A percentile compares a stretch with the other conserved stretches of the same genome.
phyloP scores from a whole-genome alignment of 2,329 filamentous ascomycete genomes.

The Aspergillus glaucus region DNA sequence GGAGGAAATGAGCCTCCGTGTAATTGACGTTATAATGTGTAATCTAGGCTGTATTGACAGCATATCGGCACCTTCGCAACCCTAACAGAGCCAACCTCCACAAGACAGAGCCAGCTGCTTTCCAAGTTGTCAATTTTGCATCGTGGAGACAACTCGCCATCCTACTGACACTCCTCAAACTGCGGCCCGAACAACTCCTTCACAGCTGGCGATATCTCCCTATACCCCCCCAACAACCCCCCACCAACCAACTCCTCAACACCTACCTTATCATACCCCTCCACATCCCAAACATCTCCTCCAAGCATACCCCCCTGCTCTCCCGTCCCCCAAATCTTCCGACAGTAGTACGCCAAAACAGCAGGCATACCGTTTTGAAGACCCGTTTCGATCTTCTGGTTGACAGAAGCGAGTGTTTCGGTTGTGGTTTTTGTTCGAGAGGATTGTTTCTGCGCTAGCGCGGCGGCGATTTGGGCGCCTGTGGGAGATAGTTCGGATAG shows the following conservation, averaged over 20 bases:
- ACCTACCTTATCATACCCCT: constrained; percentile 5
- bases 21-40: too few species aligned
- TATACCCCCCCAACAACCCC: not conserved
- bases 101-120: too few species aligned
- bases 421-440: not conserved
- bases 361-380: not conserved
- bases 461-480: constrained; percentile 7
- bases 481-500: constrained; percentile 10
- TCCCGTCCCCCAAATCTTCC: constrained; percentile 13
- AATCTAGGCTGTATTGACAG: too few species aligned
- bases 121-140: too few species aligned
- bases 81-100: too few species aligned
- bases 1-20: too few species aligned
- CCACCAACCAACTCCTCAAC: not conserved
- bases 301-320: constrained; percentile 2
- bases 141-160: too few species aligned
- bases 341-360: constrained; percentile 9
- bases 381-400: constrained; percentile 2
- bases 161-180: not conserved
- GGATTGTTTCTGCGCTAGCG: constrained; percentile 2
- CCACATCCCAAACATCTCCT: constrained; percentile 11
- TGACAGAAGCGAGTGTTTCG: not conserved
- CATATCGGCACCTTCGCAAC: too few species aligned
- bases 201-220: not conserved
- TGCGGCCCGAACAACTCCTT: not conserved